phyloP scores from a whole-genome alignment of 176 grass and related monocot genomes.

The Triticum turgidum region DNA sequence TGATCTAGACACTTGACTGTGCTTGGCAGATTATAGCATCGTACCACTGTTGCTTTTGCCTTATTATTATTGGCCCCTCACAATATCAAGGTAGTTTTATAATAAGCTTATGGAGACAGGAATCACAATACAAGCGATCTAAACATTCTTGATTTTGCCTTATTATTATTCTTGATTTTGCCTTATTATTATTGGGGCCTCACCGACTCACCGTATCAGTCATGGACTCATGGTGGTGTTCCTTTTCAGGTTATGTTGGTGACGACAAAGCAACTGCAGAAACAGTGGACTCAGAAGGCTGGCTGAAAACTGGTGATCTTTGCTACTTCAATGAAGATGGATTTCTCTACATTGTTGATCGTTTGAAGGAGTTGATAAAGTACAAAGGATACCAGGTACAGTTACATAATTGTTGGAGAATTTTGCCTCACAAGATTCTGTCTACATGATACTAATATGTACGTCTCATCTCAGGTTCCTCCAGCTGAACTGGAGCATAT shows the following conservation, averaged over 20 bases:
- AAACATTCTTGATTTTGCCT: not conserved
- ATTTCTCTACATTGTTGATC: slow-evolving; percentile 67
- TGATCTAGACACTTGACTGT: not conserved
- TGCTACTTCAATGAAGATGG: slow-evolving; percentile 75
- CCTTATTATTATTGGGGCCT: not conserved
- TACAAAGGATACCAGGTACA: slow-evolving; percentile 78
- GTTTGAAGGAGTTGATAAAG: slow-evolving; percentile 78
- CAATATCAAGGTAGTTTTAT: not conserved
- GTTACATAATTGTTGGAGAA: not conserved
- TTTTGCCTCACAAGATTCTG: not conserved
- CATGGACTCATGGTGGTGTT: not conserved
- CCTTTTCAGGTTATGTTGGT: slow-evolving; percentile 54
- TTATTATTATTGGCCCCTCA: not conserved
- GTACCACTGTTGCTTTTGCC: not conserved
- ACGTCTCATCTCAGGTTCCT: slow-evolving; percentile 45
- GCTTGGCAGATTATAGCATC: not conserved
- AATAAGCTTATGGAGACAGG: not conserved
- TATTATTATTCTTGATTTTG: slow-evolving; percentile 7
- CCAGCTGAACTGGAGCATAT: slow-evolving; percentile 73
- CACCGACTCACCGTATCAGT: not conserved
- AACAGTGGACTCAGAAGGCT: slow-evolving; percentile 55
- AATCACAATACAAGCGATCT: not conserved
- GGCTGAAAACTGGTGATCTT: slow-evolving; percentile 75
- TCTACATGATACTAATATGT: slow-evolving; percentile 16
- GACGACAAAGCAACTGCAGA: slow-evolving; percentile 48